Evolutionary conservation across 2,329 filamentous ascomycete genomes (phyloP), one percentile per base, ranked within the genome.

Genomic region (Karstenula rhodostoma): DNA sequence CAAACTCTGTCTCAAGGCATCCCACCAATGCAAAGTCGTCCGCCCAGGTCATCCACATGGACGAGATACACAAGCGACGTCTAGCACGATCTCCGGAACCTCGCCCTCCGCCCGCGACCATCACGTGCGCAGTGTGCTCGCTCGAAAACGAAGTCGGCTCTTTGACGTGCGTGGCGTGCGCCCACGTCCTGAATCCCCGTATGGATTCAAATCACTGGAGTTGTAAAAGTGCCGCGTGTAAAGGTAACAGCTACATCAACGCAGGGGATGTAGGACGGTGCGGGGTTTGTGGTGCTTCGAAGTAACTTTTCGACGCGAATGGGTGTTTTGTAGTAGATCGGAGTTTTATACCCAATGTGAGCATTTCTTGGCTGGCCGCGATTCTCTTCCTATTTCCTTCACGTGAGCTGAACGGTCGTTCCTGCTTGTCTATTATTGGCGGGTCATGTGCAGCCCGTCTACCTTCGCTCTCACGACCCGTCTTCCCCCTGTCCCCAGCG

Each of bases 191-290:
- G 2, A 82, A 86, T 47, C 77, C 82, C 0, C 71, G 78, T 0
- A 83, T 83, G 52, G 81, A 89, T 47, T 78, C 83, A 0, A 78
- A 81, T 19, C 78, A 85, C n/a, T 94, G 92, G 91, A 78, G 78
- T 50, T 94, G 91, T 72, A 75, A 73, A 46, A 86, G 83, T 64
- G 71, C 74, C 3, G 65, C 78, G 2, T 94, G 91, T 72, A 77
- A 77, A 60, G 82, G 78, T 13, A 85, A 82, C 48, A 61, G 69
- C 22, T 94, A 92, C 73, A 71, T 89, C 55, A 94, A 94, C 70
- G 83, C 89, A 12, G 86, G 84, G 1, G 90, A 94, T 74, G 87
- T 83, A 64, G 89, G 88, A 7, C 74, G 88, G 0, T 94, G 91
- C 73, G 90, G 90, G 3, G 77, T 91, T 5, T 94, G 91, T 72